These are phyloP conservation scores for Mycena olivaceomarginata DNA, from an alignment of 768 basidiomycete genomes.

Conservation along the genomic window DNA sequence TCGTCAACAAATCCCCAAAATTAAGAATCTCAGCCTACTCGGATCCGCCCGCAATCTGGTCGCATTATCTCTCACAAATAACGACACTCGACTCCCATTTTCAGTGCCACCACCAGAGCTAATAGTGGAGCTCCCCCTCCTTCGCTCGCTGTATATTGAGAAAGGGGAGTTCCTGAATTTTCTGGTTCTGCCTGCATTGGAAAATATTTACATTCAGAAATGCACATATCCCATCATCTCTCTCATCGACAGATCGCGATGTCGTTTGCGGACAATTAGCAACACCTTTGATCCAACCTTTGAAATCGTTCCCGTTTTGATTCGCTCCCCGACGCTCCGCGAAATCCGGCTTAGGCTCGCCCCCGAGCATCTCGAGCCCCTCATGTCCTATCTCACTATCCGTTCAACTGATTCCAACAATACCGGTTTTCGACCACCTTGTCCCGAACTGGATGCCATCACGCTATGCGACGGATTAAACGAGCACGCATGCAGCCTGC, in stretches of 20 bases:
- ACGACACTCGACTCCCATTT: background rate
- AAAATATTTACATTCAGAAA: background rate
- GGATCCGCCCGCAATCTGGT: slow-evolving; percentile 16
- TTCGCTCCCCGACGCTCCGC: background rate
- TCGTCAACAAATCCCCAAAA: slow-evolving; percentile 2
- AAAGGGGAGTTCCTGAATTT: slow-evolving; percentile 18
- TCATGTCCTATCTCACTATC: background rate
- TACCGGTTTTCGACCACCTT: background rate
- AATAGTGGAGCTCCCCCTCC: slow-evolving; percentile 4
- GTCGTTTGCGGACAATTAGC: background rate
- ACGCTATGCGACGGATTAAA: background rate
- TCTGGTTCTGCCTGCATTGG: slow-evolving; percentile 6
- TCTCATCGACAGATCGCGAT: slow-evolving; percentile 19
- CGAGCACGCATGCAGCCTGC: background rate
- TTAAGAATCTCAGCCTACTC: background rate
- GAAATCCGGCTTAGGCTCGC: background rate
- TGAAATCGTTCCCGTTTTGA: background rate
- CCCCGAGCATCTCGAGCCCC: background rate
- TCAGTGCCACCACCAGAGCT: background rate
- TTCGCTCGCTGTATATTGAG: slow-evolving; percentile 3
- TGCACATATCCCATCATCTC: background rate
- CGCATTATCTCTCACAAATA: slow-evolving; percentile 16
- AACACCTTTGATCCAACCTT: background rate
- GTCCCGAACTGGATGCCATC: background rate
- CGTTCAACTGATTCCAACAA: background rate